Evolutionary conservation across 345 rosid species (phyloP), one percentile per base, ranked within the genome.

Genomic region (Gossypium herbaceum): DNA sequence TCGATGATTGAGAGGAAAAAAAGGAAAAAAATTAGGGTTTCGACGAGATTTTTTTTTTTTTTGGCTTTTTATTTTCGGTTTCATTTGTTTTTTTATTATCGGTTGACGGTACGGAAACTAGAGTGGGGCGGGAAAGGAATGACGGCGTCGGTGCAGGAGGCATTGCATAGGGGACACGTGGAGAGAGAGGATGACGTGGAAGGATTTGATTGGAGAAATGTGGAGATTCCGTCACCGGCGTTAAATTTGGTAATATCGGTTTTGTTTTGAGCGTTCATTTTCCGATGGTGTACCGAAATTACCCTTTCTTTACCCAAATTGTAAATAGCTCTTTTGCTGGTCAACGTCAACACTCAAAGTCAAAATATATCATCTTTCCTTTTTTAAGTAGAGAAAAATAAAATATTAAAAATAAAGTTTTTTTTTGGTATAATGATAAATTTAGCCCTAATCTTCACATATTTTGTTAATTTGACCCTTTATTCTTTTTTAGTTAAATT

Each of bases 71-170:
- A 65, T 48, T 78, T 73, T 69, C 75, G 72, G 71, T 76, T 41
- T 34, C 41, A 4, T 34, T 74, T 15, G 47, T n/a, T 41, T 55
- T 19, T 57, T 29, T 12, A 61, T 71, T 39, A 56, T 55, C 64
- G 73, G 84, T 73, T 74, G 86, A 82, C 85, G 88, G 85, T 52
- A 73, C 12, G 50, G 62, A 19, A 47, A 60, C 10, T 39, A 43
- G 79, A 24, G 13, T 22, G 56, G 43, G 17, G 75, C 15, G 17
- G 41, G 64, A 13, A 59, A 41, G 68, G 72, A 11, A 8, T 79
- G 86, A 86, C 87, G 90, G 85, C 88, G 86, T 84, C 91, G 90
- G 85, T 73, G 82, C 81, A 70, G 57, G 68, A 25, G 56, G 63
- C 13, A 71, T 11, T 6, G 51, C 15, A 43, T n/a, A 41, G 2